A percentile compares a stretch with the other conserved stretches of the same genome.
Evolutionary conservation across 2,329 filamentous ascomycete species (phyloP).

Genomic region (Penicillium sp.): DNA sequence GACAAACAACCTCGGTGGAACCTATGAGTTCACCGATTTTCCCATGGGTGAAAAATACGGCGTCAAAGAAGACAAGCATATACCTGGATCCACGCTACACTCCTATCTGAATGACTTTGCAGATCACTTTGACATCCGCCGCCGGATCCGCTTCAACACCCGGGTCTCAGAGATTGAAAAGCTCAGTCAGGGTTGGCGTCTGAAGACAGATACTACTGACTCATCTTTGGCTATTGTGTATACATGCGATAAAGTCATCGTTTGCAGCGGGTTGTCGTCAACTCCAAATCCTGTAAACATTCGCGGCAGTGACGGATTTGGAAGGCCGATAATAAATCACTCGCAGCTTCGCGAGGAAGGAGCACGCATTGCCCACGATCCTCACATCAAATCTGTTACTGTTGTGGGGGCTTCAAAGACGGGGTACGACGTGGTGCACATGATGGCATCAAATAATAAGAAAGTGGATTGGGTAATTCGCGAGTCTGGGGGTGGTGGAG

Average conservation of each 20-base stretch:
- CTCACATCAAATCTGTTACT: not conserved
- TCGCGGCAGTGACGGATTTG: not conserved
- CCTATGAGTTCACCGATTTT: not conserved
- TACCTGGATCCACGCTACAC: not conserved
- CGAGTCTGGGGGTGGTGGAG: constrained; percentile 28
- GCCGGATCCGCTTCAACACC: not conserved
- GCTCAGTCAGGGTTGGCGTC: not conserved
- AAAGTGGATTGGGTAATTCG: constrained; percentile 41
- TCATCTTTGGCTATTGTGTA: not conserved
- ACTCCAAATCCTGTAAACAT: not conserved
- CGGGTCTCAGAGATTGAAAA: not conserved
- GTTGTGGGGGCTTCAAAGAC: constrained; percentile 52
- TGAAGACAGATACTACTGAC: not conserved
- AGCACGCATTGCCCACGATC: not conserved
- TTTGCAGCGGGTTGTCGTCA: not conserved
- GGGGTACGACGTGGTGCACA: constrained; percentile 67
- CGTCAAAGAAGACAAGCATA: not conserved
- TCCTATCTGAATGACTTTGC: not conserved
- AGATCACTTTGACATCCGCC: not conserved
- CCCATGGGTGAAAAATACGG: not conserved
- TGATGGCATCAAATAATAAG: constrained; percentile 60
- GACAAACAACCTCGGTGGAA: not conserved
- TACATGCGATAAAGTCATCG: not conserved
- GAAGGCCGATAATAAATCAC: not conserved
- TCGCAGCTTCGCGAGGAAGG: not conserved